A percentile compares a stretch with the other conserved stretches of the same genome.
These are phyloP conservation scores for Betula pendula DNA, from an alignment of 306 rosid genomes.

Conservation along the genomic window DNA sequence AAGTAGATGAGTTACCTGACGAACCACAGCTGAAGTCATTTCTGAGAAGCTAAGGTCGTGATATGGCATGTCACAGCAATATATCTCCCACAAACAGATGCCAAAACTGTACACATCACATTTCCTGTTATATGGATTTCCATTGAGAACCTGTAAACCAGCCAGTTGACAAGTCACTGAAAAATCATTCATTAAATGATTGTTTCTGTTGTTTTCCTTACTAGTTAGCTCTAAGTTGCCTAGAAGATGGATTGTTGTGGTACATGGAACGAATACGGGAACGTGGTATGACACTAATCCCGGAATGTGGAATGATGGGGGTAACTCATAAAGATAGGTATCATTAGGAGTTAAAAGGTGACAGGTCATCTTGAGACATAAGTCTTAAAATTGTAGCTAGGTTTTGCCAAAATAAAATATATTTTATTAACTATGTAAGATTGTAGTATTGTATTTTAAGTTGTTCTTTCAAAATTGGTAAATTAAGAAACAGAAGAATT, in stretches of 20 bases:
- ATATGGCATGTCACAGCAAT: conserved; percentile 99
- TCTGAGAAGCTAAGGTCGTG: conserved; percentile 97
- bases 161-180: conserved; percentile 25
- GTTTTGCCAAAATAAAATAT: neutral
- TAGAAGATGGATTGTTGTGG: neutral
- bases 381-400: neutral
- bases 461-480: neutral
- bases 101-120: conserved; percentile 98
- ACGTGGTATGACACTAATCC: neutral
- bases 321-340: neutral
- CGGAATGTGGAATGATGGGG: neutral
- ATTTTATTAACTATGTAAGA: neutral
- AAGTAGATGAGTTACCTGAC: conserved; percentile 60
- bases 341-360: conserved; percentile 8
- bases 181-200: conserved; percentile 17
- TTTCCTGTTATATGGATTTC: conserved; percentile 94
- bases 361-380: neutral
- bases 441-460: neutral
- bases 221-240: neutral
- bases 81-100: conserved; percentile 92
- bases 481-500: neutral
- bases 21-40: conserved; percentile 94
- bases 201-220: neutral
- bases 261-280: neutral
- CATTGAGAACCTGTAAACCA: conserved; percentile 82